A percentile compares a stretch with the other conserved stretches of the same genome.
phyloP scores from a whole-genome alignment of 257 asterid species.

The Przewalskia tangutica region DNA sequence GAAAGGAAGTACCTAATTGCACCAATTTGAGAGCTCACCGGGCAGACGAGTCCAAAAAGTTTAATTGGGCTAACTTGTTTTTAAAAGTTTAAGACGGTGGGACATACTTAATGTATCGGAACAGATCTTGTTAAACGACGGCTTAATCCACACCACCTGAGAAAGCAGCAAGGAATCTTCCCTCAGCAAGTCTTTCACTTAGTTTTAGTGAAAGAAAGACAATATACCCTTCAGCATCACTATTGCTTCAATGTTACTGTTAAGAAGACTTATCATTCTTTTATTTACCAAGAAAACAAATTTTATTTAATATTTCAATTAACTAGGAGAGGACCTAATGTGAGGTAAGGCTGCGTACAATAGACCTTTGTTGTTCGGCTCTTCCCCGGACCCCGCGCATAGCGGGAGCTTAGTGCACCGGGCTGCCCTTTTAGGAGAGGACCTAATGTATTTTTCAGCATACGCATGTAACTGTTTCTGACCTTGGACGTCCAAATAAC shows the following conservation, averaged over 20 bases:
- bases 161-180: not conserved
- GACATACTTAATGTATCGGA: not conserved
- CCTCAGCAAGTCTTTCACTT: not conserved
- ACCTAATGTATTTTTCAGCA: not conserved
- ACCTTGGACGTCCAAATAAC: not conserved
- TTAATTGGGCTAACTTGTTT: not conserved
- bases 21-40: not conserved
- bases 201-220: not conserved
- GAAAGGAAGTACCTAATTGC: not conserved
- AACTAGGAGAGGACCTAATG: slow-evolving; percentile 3
- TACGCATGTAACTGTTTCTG: not conserved
- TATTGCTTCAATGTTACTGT: not conserved
- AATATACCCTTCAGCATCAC: not conserved
- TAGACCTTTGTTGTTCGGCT: no score
- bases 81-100: not conserved
- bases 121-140: not conserved
- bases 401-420: no score
- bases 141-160: not conserved
- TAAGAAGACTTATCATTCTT: not conserved
- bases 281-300: not conserved
- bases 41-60: not conserved
- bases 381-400: no score
- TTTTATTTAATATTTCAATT: not conserved
- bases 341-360: no score
- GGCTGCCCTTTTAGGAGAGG: not conserved